phyloP scores from a whole-genome alignment of 1,139 yeast species.

The Tardiomyces depauwii region DNA sequence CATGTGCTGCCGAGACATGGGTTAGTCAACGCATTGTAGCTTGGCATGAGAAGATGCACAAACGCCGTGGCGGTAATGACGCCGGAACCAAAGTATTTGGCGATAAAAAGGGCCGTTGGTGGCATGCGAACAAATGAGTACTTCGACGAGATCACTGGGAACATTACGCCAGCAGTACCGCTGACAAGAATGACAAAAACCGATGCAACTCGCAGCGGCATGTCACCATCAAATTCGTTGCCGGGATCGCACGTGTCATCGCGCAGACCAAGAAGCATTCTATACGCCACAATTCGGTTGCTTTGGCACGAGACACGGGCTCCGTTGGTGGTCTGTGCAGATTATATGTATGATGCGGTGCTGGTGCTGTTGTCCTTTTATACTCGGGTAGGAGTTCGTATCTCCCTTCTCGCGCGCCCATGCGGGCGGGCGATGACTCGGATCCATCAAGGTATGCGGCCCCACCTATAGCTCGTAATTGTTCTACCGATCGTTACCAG shows the following conservation, averaged over 20 bases:
- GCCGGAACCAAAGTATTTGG: conserved; percentile 85
- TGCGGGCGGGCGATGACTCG: too few species aligned
- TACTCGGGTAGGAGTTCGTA: too few species aligned
- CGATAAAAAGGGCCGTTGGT: conserved; percentile 48
- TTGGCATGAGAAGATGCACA: conserved; percentile 75
- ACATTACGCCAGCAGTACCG: conserved; percentile 40
- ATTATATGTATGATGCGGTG: too few species aligned
- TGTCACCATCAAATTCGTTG: conserved; percentile 33
- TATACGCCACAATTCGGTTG: too few species aligned
- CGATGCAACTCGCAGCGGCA: conserved; percentile 64
- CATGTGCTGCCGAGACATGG: conserved; percentile 48
- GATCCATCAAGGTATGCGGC: too few species aligned
- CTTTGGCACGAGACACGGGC: too few species aligned
- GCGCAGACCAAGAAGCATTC: neutral
- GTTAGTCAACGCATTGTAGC: conserved; percentile 41
- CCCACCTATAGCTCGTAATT: too few species aligned
- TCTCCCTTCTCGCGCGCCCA: too few species aligned
- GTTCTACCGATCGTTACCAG: too few species aligned
- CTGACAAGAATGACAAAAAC: conserved; percentile 55
- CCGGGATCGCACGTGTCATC: neutral
- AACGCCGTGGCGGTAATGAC: conserved; percentile 86
- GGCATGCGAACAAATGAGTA: conserved; percentile 34
- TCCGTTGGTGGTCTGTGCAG: too few species aligned
- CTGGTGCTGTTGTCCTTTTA: too few species aligned
- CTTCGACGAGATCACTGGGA: conserved; percentile 26